phyloP scores from a whole-genome alignment of 441 rosid genomes.

The Erodium moschatum region DNA sequence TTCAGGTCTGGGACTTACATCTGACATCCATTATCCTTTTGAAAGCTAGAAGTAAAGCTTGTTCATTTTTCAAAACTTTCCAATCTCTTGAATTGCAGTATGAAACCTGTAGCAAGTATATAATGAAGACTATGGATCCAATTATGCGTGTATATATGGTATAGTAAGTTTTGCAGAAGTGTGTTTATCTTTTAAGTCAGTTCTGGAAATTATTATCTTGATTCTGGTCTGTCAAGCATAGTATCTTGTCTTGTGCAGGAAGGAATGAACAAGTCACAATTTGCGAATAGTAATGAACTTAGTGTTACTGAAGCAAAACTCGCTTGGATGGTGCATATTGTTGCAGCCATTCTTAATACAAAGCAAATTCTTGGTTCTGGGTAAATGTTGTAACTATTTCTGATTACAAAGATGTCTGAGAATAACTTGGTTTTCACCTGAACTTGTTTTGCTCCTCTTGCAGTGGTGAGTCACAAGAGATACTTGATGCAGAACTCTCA shows the following conservation, averaged over 20 bases:
- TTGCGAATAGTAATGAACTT: slow-evolving; percentile 56
- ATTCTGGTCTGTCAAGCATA: not conserved
- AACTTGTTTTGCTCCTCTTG: slow-evolving; percentile 21
- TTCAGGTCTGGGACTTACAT: slow-evolving; percentile 53
- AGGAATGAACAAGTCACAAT: slow-evolving; percentile 49
- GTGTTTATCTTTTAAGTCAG: not conserved
- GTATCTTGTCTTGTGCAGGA: slow-evolving; percentile 39
- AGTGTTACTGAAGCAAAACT: slow-evolving; percentile 84
- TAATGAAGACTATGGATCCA: slow-evolving; percentile 85
- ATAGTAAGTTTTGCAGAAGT: slow-evolving; percentile 19
- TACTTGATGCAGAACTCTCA: slow-evolving; percentile 96
- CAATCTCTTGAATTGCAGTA: slow-evolving; percentile 48
- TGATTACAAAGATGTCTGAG: not conserved
- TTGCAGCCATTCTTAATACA: slow-evolving; percentile 82
- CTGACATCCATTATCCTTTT: slow-evolving; percentile 2
- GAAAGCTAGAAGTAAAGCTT: not conserved
- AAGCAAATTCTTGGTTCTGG: slow-evolving; percentile 83
- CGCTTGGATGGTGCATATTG: slow-evolving; percentile 90
- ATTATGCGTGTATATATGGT: slow-evolving; percentile 86
- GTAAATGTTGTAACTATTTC: slow-evolving; percentile 28
- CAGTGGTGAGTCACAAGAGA: slow-evolving; percentile 93
- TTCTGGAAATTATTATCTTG: not conserved
- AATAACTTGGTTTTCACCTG: not conserved
- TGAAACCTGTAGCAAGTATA: slow-evolving; percentile 68
- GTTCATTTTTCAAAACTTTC: not conserved